Evolutionary conservation across 1,284 basidiomycete species (phyloP), one percentile per base, ranked within the genome.

Genomic region (Trichosporon sp.): DNA sequence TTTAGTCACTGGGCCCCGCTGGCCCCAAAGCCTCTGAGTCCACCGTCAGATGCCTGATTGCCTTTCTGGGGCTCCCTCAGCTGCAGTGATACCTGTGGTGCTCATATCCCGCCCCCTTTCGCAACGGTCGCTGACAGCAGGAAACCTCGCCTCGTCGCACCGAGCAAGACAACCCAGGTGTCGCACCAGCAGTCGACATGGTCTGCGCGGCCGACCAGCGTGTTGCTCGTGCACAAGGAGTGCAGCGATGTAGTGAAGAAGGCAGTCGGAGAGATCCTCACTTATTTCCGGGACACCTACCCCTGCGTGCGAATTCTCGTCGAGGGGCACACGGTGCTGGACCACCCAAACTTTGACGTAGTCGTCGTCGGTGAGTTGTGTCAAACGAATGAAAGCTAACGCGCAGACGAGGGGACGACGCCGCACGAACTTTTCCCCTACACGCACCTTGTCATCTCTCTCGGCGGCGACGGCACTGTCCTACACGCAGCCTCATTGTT

Each of bases 381-480:
- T n/a, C n/a, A 66, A 40, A 31, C 59, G 31, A 14, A 37, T 16
- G 12, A 8, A 5, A 16, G 19, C 51, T 54, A 12, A 54, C n/a
- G 6, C 51, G 16, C 64, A 40, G 43, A 66, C 12, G 21, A 46
- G 37, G 64, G 73, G 70, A 66, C 10, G 76, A 79, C 37, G 71
- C 74, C 56, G 12, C 31, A 35, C 0, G 67, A 77, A 4, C 70
- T 80, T 14, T 71, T 73, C 7, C 64, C 74, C 5, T 75, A 78
- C 65, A 80, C 94, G 71, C 93, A 96, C 81, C 87, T 98, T 5
- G 91, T 97, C 11, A 89, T 98, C 37, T 96, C 96, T 0, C 84
- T 98, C 1, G 96, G 96, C 65, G 96, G 96, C 35, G 96, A 98
- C 80, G 96, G 96, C 1, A 97, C 96, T 2, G 95, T 98, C 66